Evolutionary conservation across 768 basidiomycete species (phyloP).

Genomic region (Piloderma croceum): DNA sequence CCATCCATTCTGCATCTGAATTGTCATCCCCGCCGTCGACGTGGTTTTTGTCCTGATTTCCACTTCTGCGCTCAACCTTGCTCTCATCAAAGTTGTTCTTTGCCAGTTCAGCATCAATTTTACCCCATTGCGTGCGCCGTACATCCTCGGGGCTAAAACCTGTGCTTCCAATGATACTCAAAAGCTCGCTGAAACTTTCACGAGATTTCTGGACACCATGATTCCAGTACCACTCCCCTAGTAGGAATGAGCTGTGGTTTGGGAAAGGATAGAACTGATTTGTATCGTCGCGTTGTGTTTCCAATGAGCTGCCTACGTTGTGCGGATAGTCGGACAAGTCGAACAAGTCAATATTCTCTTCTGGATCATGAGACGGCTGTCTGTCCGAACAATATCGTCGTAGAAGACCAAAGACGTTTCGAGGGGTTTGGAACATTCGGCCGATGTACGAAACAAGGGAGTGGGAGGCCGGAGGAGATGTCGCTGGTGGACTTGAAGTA

Average conservation of each 20-base stretch:
- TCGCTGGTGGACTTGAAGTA: too few relatives aligned
- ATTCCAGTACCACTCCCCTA: slow-evolving; percentile 19
- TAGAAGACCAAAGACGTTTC: too few relatives aligned
- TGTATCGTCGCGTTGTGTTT: background rate
- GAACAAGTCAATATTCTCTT: too few relatives aligned
- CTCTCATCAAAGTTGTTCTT: slow-evolving; percentile 9
- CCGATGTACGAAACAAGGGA: too few relatives aligned
- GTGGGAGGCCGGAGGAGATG: too few relatives aligned
- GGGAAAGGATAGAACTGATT: slow-evolving; percentile 20
- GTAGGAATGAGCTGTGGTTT: slow-evolving; percentile 17
- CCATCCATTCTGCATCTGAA: slow-evolving; percentile 7
- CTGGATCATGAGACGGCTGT: too few relatives aligned
- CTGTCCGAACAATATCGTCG: too few relatives aligned
- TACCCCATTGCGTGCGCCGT: slow-evolving; percentile 16
- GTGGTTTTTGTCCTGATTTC: slow-evolving; percentile 19
- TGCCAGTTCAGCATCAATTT: slow-evolving; percentile 15
- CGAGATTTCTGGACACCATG: slow-evolving; percentile 14
- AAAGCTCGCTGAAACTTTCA: slow-evolving; percentile 9
- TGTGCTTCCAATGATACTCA: slow-evolving; percentile 9
- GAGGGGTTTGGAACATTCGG: too few relatives aligned
- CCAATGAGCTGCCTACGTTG: background rate
- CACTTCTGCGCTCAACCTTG: slow-evolving; percentile 21
- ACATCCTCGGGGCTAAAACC: slow-evolving; percentile 15
- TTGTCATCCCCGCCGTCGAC: slow-evolving; percentile 12
- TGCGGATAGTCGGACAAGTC: too few relatives aligned